Base-by-base conservation (phyloP, 257 asterid species). In the Capsicum baccatum region DNA sequence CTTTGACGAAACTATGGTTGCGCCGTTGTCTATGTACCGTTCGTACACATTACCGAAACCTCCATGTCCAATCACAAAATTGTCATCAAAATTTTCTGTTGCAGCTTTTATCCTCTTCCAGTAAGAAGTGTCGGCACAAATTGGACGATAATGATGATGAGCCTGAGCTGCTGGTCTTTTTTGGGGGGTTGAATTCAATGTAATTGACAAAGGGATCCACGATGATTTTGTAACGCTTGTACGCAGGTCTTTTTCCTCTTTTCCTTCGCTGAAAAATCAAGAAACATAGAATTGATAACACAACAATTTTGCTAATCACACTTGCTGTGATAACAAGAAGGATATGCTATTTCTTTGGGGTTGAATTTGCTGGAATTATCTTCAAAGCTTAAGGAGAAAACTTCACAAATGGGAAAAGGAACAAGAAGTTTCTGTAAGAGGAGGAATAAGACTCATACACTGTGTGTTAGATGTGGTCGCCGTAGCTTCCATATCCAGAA, bases 41-140 rank as follows among this genome's bases (percentile, higher is more conserved):
- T 84, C 88, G 88, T 93, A 93, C n/a, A 91, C 96, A 19, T 89
- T 92, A 33, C 95, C 93, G 13, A 93, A 93, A 2, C 97, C 96
- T 44, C 94, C 94, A 6, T 12, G 74, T 0, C 96, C 96, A 12
- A 92, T 82, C 21, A 93, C 81, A 47, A 80, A 86, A n/a, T 15
- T 84, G 33, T 86, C 81, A 5, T 90, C 79, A 71, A 93, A 71
- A 93, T 89, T 85, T 44, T 68, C 78, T 6, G 94, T 91, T 6
- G 92, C 93, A 0, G 88, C 7, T 84, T 68, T 85, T 37, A 92
- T 87, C 33, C 85, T 93, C 97, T 7, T 90, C 91, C 3, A 93
- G 83, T 6, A 84, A 83, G 33, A 26, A 26, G 15, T 79, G 88
- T 10, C 90, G 66, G 79, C 95, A 85, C 6, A 85, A 74, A 64